phyloP scores from a whole-genome alignment of 1,139 yeast genomes.

The Yamadazyma epiphylla region DNA sequence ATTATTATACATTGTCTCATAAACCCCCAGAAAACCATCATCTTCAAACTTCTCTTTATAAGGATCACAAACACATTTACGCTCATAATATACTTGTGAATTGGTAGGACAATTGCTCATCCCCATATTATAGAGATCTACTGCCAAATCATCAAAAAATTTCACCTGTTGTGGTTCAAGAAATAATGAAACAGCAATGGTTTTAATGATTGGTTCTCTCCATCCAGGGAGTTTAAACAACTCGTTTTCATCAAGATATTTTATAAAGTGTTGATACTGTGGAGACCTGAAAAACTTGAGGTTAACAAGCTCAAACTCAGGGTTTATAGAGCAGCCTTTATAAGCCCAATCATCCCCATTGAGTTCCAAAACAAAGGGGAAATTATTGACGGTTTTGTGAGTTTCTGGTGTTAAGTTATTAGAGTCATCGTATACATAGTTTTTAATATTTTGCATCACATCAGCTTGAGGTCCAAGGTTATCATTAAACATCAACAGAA shows the following conservation, averaged over 20 bases:
- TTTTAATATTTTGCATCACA: slow-evolving; percentile 8
- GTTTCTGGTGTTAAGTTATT: slow-evolving; percentile 1
- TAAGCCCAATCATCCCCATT: slow-evolving; percentile 4
- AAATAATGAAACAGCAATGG: slow-evolving; percentile 14
- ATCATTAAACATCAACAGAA: slow-evolving; percentile 15
- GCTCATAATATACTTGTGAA: slow-evolving; percentile 7
- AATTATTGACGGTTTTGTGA: slow-evolving; percentile 5
- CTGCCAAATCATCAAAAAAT: slow-evolving; percentile 15
- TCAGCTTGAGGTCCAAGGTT: slow-evolving; percentile 11
- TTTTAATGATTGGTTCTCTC: slow-evolving; percentile 16
- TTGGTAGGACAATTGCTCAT: slow-evolving; percentile 16
- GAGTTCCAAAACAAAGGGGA: slow-evolving; percentile 8
- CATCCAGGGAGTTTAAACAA: slow-evolving; percentile 15
- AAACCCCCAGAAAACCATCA: neutral
- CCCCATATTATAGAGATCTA: slow-evolving; percentile 8
- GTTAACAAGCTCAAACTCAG: slow-evolving; percentile 16
- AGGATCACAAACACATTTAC: slow-evolving; percentile 14
- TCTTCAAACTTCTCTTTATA: slow-evolving; percentile 1
- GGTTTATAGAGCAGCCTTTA: slow-evolving; percentile 12
- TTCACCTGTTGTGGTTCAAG: slow-evolving; percentile 10
- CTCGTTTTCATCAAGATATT: slow-evolving; percentile 11
- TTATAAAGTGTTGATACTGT: slow-evolving; percentile 11
- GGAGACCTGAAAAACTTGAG: slow-evolving; percentile 10
- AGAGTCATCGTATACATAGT: slow-evolving; percentile 4
- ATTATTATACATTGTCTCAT: slow-evolving; percentile 4